Evolutionary conservation across 768 basidiomycete genomes (phyloP).

Genomic region (Lanmaoa pseudosensibilis): DNA sequence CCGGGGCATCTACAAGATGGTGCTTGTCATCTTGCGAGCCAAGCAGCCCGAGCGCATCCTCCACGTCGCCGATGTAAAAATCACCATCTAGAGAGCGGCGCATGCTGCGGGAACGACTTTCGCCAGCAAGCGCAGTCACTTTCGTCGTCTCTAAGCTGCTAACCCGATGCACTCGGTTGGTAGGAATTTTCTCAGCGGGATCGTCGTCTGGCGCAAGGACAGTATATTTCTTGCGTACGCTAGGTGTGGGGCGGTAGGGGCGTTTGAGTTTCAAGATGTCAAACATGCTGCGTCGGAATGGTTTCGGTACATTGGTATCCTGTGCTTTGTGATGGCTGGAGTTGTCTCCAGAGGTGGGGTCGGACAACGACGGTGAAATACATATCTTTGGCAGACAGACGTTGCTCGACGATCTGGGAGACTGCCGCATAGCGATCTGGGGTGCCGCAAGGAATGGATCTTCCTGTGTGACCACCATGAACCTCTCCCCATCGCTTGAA

Average conservation of each 20-base stretch:
- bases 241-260: not conserved
- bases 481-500: slow-evolving; percentile 24
- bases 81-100: slow-evolving; percentile 3
- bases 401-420: not conserved
- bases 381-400: slow-evolving; percentile 3
- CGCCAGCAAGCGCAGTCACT: not conserved
- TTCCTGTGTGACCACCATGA: slow-evolving; percentile 21
- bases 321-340: not conserved
- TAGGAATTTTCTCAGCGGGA: not conserved
- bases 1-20: not conserved
- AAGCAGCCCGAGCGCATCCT: not conserved
- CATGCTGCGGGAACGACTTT: not conserved
- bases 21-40: not conserved
- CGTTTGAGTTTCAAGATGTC: slow-evolving; percentile 21
- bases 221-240: not conserved
- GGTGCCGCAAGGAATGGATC: slow-evolving; percentile 25
- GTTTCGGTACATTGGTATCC: slow-evolving; percentile 7
- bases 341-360: not conserved
- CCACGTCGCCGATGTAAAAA: not conserved
- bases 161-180: not conserved
- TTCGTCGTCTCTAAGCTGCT: not conserved
- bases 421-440: not conserved
- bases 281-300: slow-evolving; percentile 24
- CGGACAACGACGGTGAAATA: not conserved
- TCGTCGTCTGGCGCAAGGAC: not conserved